phyloP scores from a whole-genome alignment of 2,329 filamentous ascomycete species.

The Graphilbum ipis-grandicollis region DNA sequence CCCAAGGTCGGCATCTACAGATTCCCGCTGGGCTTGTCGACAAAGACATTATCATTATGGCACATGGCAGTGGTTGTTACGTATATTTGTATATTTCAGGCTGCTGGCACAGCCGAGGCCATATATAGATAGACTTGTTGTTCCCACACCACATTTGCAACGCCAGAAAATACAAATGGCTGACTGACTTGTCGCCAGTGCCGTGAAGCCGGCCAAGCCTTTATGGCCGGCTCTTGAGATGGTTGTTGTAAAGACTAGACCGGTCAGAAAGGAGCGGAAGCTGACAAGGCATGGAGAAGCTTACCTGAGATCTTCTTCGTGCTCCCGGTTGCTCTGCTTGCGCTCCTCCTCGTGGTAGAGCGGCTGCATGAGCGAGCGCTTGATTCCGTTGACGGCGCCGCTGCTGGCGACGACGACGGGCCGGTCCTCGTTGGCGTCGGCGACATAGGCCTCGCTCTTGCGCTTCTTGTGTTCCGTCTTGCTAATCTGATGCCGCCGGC shows the following conservation, averaged over 20 bases:
- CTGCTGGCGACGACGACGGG: conserved; percentile 11
- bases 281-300: not conserved
- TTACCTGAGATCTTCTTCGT: conserved; percentile 8
- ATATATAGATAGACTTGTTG: too few relatives aligned
- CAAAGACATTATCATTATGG: too few relatives aligned
- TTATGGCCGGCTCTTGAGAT: not conserved
- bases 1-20: too few relatives aligned
- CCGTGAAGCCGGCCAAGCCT: too few relatives aligned
- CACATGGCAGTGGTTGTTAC: too few relatives aligned
- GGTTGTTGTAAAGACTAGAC: conserved; percentile 1
- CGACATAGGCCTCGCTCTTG: conserved; percentile 3
- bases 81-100: too few relatives aligned
- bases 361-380: not conserved
- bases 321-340: not conserved
- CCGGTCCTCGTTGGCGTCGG: not conserved
- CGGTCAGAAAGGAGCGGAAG: not conserved
- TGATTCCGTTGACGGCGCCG: conserved; percentile 37
- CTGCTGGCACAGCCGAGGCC: too few relatives aligned
- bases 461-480: too few relatives aligned
- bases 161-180: too few relatives aligned
- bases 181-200: too few relatives aligned
- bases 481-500: conserved; percentile 32
- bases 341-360: not conserved
- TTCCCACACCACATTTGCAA: too few relatives aligned
- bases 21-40: too few relatives aligned